Percentiles rank a stretch among this genome's conserved stretches.
phyloP scores from a whole-genome alignment of 2,329 filamentous ascomycete genomes.

The Epichloe typhina region DNA sequence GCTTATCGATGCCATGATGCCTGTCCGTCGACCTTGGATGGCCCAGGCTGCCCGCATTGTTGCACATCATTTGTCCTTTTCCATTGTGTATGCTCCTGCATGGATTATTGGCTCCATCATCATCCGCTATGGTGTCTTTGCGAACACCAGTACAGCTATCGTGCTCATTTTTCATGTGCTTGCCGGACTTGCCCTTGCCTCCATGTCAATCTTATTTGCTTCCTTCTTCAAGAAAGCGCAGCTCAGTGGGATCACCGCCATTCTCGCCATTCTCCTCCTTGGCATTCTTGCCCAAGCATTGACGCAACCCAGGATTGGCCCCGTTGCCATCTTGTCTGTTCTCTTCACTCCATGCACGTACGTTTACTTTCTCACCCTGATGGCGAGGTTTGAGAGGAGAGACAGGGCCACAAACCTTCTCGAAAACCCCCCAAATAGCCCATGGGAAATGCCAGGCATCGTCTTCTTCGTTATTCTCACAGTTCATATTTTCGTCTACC shows the following conservation, averaged over 20 bases:
- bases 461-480: slow-evolving; percentile 66
- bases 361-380: slow-evolving; percentile 62
- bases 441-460: slow-evolving; percentile 59
- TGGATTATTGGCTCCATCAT: slow-evolving; percentile 69
- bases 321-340: slow-evolving; percentile 56
- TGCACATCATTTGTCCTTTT: slow-evolving; percentile 69
- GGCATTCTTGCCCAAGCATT: slow-evolving; percentile 73
- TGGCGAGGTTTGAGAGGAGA: slow-evolving; percentile 63
- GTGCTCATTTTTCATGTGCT: slow-evolving; percentile 64
- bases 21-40: slow-evolving; percentile 59
- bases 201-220: slow-evolving; percentile 68
- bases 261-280: slow-evolving; percentile 59
- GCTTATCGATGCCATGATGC: slow-evolving; percentile 84
- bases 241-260: slow-evolving; percentile 69
- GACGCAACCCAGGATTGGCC: slow-evolving; percentile 44
- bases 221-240: slow-evolving; percentile 80
- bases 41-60: slow-evolving; percentile 66
- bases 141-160: slow-evolving; percentile 47
- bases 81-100: slow-evolving; percentile 64
- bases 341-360: slow-evolving; percentile 83
- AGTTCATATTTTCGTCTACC: slow-evolving; percentile 67
- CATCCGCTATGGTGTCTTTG: slow-evolving; percentile 50
- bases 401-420: slow-evolving; percentile 47
- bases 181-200: slow-evolving; percentile 62
- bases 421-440: slow-evolving; percentile 46